These are phyloP conservation scores for Hanseniaspora singularis DNA, from an alignment of 805 yeast species.

Conservation along the genomic window DNA sequence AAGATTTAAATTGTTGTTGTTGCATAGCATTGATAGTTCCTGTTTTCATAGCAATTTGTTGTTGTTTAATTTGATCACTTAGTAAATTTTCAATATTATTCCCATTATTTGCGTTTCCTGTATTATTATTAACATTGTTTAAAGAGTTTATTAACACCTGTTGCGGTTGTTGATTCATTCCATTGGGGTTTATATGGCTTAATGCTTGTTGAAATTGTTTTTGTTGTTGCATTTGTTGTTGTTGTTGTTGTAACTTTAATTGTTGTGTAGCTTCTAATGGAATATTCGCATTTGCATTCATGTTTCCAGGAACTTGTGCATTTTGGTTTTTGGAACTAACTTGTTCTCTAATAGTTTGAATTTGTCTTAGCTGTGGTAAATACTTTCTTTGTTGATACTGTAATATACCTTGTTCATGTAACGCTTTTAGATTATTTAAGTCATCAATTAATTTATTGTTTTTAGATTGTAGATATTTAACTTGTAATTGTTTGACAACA, in stretches of 20 bases:
- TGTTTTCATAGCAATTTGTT: constrained; percentile 14
- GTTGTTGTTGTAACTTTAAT: constrained; percentile 18
- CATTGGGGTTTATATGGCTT: constrained; percentile 11
- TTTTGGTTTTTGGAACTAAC: constrained; percentile 2
- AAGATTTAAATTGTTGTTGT: constrained; percentile 11
- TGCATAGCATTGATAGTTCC: constrained; percentile 12
- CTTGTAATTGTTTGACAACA: constrained; percentile 11
- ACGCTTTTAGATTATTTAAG: constrained; percentile 8
- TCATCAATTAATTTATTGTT: constrained; percentile 14
- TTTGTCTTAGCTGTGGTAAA: constrained; percentile 14
- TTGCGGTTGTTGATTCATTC: constrained; percentile 14
- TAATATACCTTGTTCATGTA: constrained; percentile 9
- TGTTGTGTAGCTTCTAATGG: constrained; percentile 16
- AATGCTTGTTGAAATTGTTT: constrained; percentile 17
- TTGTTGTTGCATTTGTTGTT: constrained; percentile 16
- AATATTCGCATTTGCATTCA: neutral
- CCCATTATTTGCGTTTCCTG: too few species aligned
- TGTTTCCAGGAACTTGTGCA: neutral
- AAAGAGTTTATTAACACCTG: constrained; percentile 11
- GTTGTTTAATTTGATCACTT: constrained; percentile 13
- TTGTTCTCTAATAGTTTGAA: constrained; percentile 9
- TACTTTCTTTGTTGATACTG: constrained; percentile 14
- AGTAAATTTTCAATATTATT: constrained; percentile 10
- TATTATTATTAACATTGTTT: constrained; percentile 7
- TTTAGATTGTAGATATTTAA: constrained; percentile 13